Conservation (phyloP, 331 rosid species). For the Cucumis variabilis region DNA sequence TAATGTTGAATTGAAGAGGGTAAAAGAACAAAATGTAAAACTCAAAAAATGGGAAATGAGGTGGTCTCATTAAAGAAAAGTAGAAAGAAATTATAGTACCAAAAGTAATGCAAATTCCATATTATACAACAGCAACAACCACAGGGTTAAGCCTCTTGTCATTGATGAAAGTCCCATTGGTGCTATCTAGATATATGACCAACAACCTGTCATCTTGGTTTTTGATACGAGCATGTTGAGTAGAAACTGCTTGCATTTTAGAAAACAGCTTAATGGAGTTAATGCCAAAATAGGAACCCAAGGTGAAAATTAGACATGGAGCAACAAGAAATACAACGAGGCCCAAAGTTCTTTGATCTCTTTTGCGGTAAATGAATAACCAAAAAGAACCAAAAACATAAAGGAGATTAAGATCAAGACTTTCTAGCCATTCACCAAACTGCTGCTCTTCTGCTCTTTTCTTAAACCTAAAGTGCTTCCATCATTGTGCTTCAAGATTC, state of each 20-base stretch:
- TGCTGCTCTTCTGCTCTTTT: no score
- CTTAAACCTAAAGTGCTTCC: no score
- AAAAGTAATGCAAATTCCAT: conserved; percentile 73
- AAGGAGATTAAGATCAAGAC: no score
- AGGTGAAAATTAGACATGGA: conserved; percentile 56
- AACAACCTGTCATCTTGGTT: conserved; percentile 68
- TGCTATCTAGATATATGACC: conserved; percentile 91
- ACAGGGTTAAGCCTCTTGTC: conserved; percentile 79
- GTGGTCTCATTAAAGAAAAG: no score
- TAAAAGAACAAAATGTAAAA: neutral
- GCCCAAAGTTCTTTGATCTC: no score
- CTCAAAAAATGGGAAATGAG: no score
- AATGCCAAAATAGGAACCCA: neutral
- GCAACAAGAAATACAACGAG: conserved; percentile 79
- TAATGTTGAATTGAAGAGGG: neutral
- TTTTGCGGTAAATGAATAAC: no score
- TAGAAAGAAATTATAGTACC: conserved; percentile 41
- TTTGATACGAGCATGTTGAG: conserved; percentile 73
- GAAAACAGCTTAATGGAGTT: neutral
- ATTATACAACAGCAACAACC: conserved; percentile 53
- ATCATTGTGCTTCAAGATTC: no score
- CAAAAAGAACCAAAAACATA: no score
- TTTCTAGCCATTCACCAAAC: no score
- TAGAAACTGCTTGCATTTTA: conserved; percentile 59
- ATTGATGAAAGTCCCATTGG: conserved; percentile 86